A percentile compares a stretch with the other conserved stretches of the same genome.
phyloP scores from a whole-genome alignment of 1,284 basidiomycete species.

The Leccinum griseonigrum region DNA sequence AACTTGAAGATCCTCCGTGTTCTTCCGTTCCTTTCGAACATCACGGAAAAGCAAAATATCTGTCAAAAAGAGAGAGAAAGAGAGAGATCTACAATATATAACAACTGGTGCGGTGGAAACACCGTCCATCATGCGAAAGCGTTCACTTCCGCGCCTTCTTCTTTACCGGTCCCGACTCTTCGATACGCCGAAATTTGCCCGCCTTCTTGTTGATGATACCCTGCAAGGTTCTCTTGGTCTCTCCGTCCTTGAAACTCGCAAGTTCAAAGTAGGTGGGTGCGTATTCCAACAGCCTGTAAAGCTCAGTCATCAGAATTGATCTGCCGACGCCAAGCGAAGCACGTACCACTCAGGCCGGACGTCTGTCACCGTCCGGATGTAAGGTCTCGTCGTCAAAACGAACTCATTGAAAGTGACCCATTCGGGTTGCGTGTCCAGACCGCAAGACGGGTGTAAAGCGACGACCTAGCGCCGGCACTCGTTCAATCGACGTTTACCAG shows the following conservation, averaged over 20 bases:
- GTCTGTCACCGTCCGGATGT: conserved; percentile 91
- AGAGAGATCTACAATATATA: background rate
- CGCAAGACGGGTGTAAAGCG: conserved; percentile 91
- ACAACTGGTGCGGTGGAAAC: background rate
- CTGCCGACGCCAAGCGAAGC: background rate
- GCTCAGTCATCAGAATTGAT: background rate
- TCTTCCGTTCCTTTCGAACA: background rate
- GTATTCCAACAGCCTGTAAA: conserved; percentile 75
- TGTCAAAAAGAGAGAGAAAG: background rate
- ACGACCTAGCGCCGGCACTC: conserved; percentile 57
- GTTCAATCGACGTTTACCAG: background rate
- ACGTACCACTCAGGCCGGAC: conserved; percentile 85
- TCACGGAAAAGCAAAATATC: background rate
- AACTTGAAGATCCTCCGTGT: too few species aligned
- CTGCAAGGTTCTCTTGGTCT: conserved; percentile 68
- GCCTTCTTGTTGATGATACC: conserved; percentile 44
- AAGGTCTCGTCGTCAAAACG: conserved; percentile 87
- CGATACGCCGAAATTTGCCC: conserved; percentile 32
- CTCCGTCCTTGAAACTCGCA: conserved; percentile 63
- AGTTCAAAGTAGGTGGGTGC: conserved; percentile 81
- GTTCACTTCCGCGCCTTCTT: background rate
- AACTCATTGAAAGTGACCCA: conserved; percentile 99
- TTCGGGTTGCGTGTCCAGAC: conserved; percentile 90
- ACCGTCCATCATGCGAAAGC: background rate
- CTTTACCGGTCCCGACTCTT: conserved; percentile 16